Evolutionary conservation across 2,329 filamentous ascomycete species (phyloP), one percentile per base, ranked within the genome.

Genomic region (Didymella arachidicola): DNA sequence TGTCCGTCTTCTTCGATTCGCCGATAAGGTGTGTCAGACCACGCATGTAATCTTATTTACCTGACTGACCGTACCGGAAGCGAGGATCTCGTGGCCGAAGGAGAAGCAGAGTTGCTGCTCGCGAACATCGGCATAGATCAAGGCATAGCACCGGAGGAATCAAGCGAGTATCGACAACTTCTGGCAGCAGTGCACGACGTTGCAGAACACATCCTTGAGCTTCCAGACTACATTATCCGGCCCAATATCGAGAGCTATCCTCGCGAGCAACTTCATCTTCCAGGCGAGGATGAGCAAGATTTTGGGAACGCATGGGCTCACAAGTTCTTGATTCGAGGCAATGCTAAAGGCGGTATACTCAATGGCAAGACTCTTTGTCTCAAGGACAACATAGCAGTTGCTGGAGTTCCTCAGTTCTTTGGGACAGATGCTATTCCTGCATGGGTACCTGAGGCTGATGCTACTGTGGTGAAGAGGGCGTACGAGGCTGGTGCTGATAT

Each of bases 361-460:
- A 61, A 42, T 26, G 81, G 57, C 0, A 85, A 81, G 48, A 80
- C 78, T 0, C 65, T 85, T 3, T 83, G 81, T 57, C 60, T 86
- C 14, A 86, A 86, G 64, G 84, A 86, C 61, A 83, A 82, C 29
- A 81, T 86, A 36, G 80, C 81, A 3, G 82, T 86, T 1, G 82
- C 82, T 1, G 81, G 79, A 0, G 81, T 86, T 1, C 83, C 84
- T 0, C 82, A 84, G 51, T 78, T 85, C 53, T 79, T 81, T 41
- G 83, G 84, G 0, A 85, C 80, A 41, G 80, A 84, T 60, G 79
- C 80, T 14, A 82, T 80, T 58, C 57, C 60, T 19, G 53, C 64
- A 30, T 86, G 83, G 83, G 82, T 77, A 0, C 82, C 84, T 0
- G 76, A 71, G 5, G 81, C 81, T 2, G 84, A 86, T 67, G 84